Evolutionary conservation across 495 filamentous ascomycete species (phyloP).

Genomic region (Penicillium bovifimosum): DNA sequence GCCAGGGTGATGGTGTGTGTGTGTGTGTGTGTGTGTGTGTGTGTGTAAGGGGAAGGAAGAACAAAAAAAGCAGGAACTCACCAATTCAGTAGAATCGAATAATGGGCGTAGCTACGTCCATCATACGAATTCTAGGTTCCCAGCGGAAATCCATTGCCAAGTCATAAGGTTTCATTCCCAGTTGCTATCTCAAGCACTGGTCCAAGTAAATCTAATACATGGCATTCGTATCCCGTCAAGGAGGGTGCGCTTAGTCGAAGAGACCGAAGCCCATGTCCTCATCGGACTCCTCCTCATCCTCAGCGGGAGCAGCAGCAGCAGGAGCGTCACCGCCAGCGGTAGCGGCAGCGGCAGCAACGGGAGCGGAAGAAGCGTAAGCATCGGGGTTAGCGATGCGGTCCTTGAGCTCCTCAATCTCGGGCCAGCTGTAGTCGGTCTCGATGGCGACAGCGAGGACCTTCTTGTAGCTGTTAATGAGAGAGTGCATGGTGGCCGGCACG

Average conservation of each 20-base stretch:
- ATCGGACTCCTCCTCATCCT: conserved; percentile 43
- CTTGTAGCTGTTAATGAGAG: conserved; percentile 95
- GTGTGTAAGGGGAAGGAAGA: not conserved
- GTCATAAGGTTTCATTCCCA: conserved; percentile 30
- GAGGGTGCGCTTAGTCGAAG: conserved; percentile 48
- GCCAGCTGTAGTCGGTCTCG: conserved; percentile 89
- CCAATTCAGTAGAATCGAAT: conserved; percentile 23
- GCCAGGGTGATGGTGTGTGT: conserved; percentile 23
- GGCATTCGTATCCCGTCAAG: conserved; percentile 28
- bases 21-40: not conserved
- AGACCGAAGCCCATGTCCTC: conserved; percentile 54
- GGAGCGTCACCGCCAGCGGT: conserved; percentile 44
- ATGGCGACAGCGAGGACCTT: conserved; percentile 87
- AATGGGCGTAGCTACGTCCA: conserved; percentile 42
- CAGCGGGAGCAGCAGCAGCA: conserved; percentile 51
- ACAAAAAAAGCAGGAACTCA: conserved; percentile 23
- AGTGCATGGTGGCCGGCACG: conserved; percentile 93
- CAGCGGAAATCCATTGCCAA: conserved; percentile 24
- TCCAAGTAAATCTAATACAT: conserved; percentile 42
- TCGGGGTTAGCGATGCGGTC: conserved; percentile 98
- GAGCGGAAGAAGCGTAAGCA: conserved; percentile 78
- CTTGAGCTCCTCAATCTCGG: conserved; percentile 94
- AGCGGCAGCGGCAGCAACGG: conserved; percentile 52
- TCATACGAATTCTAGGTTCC: conserved; percentile 23
- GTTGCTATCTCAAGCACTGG: conserved; percentile 22